Percentiles rank a stretch among this genome's conserved stretches.
Evolutionary conservation across 1,139 yeast species (phyloP).

Genomic region (Sugiyamaella xylanicola): DNA sequence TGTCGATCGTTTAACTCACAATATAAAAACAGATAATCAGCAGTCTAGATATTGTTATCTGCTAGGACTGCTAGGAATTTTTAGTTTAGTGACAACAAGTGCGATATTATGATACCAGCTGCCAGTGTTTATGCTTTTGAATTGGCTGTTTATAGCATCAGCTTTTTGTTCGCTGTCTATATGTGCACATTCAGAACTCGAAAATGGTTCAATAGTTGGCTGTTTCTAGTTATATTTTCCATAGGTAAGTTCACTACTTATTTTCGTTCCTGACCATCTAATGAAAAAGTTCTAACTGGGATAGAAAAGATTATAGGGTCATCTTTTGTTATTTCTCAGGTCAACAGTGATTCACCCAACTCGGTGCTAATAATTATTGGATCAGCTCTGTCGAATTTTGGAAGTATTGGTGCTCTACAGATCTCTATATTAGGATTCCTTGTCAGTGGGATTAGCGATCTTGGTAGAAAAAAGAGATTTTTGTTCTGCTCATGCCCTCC

Average conservation of each 20-base stretch:
- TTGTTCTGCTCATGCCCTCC: neutral
- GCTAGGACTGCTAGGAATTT: too few relatives aligned
- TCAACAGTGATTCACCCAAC: neutral
- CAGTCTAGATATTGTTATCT: too few relatives aligned
- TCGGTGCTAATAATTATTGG: constrained; percentile 9
- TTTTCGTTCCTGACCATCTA: neutral
- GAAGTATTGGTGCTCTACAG: constrained; percentile 1
- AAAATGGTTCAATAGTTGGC: constrained; percentile 13
- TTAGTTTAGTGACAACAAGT: too few relatives aligned
- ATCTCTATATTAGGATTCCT: constrained; percentile 12
- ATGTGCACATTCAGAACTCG: constrained; percentile 6
- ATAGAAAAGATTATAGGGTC: constrained; percentile 15
- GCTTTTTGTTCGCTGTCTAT: constrained; percentile 1
- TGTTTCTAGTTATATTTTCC: constrained; percentile 6
- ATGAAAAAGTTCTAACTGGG: neutral
- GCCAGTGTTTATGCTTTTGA: constrained; percentile 14
- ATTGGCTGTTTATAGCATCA: constrained; percentile 10
- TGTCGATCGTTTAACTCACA: too few relatives aligned
- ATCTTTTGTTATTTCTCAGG: constrained; percentile 9
- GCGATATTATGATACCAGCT: constrained; percentile 3
- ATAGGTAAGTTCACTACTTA: constrained; percentile 2
- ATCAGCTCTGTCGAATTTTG: constrained; percentile 10
- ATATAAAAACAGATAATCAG: too few relatives aligned
- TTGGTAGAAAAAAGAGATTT: neutral
- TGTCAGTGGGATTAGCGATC: constrained; percentile 2